Evolutionary conservation across 2,329 filamentous ascomycete species (phyloP).

Genomic region (Penicillium sp.): DNA sequence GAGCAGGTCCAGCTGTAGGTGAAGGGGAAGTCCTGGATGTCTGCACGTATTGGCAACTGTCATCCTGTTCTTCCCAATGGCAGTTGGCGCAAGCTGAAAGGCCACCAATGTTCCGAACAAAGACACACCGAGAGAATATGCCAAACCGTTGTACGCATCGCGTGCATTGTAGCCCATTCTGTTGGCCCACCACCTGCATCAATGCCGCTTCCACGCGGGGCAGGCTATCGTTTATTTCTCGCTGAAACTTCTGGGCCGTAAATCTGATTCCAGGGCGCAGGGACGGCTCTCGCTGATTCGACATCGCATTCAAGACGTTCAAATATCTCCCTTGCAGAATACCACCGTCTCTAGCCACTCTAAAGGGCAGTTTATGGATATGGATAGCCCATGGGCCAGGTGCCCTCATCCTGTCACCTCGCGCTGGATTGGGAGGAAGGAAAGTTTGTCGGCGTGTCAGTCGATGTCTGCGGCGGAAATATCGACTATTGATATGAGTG

Average conservation of each 20-base stretch:
- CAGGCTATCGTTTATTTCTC: background rate
- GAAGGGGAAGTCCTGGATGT: fast-evolving
- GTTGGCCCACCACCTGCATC: background rate
- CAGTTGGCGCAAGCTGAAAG: background rate
- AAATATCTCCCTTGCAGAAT: background rate
- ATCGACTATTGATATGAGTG: background rate
- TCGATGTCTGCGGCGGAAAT: background rate
- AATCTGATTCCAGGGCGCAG: background rate
- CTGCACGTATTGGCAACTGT: background rate
- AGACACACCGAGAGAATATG: background rate
- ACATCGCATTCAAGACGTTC: background rate
- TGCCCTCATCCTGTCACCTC: background rate
- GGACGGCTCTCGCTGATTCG: background rate
- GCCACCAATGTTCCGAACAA: background rate
- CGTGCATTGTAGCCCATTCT: background rate
- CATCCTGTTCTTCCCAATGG: background rate
- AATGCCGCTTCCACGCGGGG: background rate
- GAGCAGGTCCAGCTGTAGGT: background rate
- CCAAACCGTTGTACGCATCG: background rate
- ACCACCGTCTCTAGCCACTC: background rate
- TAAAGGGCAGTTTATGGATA: background rate
- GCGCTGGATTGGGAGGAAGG: background rate
- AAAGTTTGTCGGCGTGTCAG: background rate
- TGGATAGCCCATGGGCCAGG: background rate
- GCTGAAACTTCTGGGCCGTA: background rate